Percentiles rank a stretch among this genome's conserved stretches.
Conservation (phyloP, 1,284 basidiomycete genomes). For the Ustilago trichophora region DNA sequence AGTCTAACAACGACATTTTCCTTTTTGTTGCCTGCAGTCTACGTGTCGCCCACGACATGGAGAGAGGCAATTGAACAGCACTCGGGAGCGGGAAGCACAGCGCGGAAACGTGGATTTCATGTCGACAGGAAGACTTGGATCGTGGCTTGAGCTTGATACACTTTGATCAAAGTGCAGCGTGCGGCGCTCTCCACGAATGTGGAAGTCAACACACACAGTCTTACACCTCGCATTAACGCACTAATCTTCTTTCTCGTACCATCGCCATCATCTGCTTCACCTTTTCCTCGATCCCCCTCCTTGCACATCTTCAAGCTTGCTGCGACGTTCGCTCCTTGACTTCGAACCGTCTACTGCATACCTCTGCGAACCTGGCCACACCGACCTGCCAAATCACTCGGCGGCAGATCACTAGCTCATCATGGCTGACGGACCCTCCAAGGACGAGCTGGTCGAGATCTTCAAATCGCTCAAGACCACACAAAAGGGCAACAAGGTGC, state of each 20-base stretch:
- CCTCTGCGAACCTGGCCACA: too few relatives aligned
- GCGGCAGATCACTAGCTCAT: constrained; percentile 4
- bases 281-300: too few relatives aligned
- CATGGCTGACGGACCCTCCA: constrained; percentile 59
- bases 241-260: constrained; percentile 2
- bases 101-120: background rate
- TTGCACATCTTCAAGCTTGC: too few relatives aligned
- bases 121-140: background rate
- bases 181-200: background rate
- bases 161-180: constrained; percentile 1
- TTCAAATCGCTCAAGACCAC: constrained; percentile 62
- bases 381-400: too few relatives aligned
- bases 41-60: background rate
- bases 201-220: constrained; percentile 8
- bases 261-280: background rate
- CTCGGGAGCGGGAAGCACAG: too few relatives aligned
- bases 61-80: background rate
- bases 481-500: constrained; percentile 62
- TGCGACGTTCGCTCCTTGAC: too few relatives aligned
- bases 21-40: background rate
- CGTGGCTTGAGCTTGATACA: background rate
- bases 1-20: too few relatives aligned
- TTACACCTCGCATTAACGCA: background rate
- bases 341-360: too few relatives aligned
- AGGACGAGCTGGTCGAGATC: constrained; percentile 65